Conservation (phyloP, 2,329 filamentous ascomycete species). For the Mollisia scopiformis region DNA sequence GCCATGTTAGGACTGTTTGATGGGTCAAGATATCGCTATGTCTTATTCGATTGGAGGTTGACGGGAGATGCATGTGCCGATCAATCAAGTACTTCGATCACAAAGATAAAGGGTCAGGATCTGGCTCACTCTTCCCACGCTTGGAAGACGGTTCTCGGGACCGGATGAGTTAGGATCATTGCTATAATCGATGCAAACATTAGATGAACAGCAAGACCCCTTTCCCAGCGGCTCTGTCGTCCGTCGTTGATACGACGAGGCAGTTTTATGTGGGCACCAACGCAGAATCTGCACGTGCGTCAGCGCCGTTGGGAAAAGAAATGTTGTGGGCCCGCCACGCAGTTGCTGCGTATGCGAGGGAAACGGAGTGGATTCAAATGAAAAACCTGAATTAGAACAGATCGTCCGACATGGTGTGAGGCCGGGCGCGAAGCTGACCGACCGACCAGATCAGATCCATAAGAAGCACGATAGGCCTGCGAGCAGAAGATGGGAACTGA, state of each 20-base stretch:
- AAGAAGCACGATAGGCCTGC: too few relatives aligned
- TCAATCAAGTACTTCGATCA: background rate
- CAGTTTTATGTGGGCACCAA: background rate
- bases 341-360: background rate
- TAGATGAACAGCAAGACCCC: background rate
- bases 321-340: background rate
- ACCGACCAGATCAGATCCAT: too few relatives aligned
- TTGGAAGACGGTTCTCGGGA: too few relatives aligned
- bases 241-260: background rate
- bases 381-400: conserved; percentile 1
- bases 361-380: background rate
- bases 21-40: background rate
- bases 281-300: background rate
- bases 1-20: background rate
- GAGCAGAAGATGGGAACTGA: too few relatives aligned
- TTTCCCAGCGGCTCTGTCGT: background rate
- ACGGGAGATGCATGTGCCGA: background rate
- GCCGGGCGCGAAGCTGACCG: too few relatives aligned
- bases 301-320: background rate
- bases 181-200: background rate
- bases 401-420: too few relatives aligned
- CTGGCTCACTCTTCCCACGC: background rate
- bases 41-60: background rate
- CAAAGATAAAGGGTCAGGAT: background rate
- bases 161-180: background rate